Evolutionary conservation across 2,329 filamentous ascomycete species (phyloP).

Genomic region (Albophoma yamanashiensis): DNA sequence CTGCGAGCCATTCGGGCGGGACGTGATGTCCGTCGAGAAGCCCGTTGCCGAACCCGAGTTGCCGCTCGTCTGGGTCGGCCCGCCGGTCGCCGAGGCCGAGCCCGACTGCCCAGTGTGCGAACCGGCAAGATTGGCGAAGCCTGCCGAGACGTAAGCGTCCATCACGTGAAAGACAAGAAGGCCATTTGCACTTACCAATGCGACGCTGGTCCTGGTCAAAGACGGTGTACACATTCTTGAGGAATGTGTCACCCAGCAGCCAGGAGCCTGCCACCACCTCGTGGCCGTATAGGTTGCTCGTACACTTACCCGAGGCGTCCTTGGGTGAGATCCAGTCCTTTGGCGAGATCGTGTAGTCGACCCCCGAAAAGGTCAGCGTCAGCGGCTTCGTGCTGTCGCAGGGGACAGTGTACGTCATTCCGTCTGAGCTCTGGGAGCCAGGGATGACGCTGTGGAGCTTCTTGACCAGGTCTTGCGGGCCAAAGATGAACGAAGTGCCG

Average conservation of each 20-base stretch:
- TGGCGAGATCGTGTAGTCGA: conserved; percentile 54
- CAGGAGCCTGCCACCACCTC: conserved; percentile 57
- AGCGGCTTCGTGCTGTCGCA: conserved; percentile 55
- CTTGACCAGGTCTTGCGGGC: conserved; percentile 55
- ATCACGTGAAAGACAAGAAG: neutral
- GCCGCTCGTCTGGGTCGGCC: neutral
- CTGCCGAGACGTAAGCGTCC: neutral
- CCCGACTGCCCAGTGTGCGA: neutral
- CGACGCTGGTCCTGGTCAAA: conserved; percentile 64
- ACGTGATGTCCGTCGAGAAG: neutral
- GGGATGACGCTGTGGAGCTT: conserved; percentile 59
- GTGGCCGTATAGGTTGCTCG: conserved; percentile 66
- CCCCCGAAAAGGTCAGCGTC: conserved; percentile 56
- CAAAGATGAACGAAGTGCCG: conserved; percentile 70
- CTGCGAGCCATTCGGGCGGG: neutral
- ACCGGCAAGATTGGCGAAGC: conserved; percentile 6
- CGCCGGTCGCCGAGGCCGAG: neutral
- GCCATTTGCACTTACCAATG: conserved; percentile 39
- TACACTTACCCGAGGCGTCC: conserved; percentile 36
- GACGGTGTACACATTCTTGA: conserved; percentile 83
- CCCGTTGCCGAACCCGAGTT: conserved; percentile 1
- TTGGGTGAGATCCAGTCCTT: conserved; percentile 58
- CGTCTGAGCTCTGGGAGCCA: conserved; percentile 44
- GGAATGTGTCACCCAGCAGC: conserved; percentile 76
- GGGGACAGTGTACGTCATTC: conserved; percentile 58